Base-by-base conservation (phyloP, 2,329 filamentous ascomycete genomes). In the Exophiala oligosperma region DNA sequence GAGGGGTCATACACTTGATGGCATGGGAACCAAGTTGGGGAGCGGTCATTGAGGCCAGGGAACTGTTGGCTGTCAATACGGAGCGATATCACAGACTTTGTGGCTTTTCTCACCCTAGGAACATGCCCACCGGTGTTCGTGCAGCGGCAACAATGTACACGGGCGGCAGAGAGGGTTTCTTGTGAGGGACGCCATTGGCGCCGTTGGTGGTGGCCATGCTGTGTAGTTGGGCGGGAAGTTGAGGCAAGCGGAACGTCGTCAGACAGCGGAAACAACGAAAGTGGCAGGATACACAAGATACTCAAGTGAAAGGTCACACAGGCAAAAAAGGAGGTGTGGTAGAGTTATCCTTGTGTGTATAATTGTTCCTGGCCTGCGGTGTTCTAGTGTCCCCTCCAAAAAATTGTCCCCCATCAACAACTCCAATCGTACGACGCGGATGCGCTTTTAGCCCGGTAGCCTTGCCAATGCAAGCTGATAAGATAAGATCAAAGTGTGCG, bases 71-170 rank as follows among this genome's bases (percentile, higher is more conserved):
- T 59, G 64, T 71, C 48, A 66, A 64, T 46, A 55, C 37, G 24
- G 12, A 35, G 14, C 46, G 28, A 17, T 3, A 28, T 4, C 9
- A 12, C 24, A 9, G 14, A 11, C 4, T n/a, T 1, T 14, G 5
- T 41, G 57, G 26, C 46, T 28, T 4, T 12, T 24, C 83, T 75
- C 77, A 96, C 91, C 94, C 94, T 71, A 96, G 85, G 79, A 99
- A 99, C 66, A 90, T 92, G 70, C 94, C 94, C 66, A 96, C 83
- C 53, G 94, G 94, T 65, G 94, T 99, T 77, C 92, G 86, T 71
- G 86, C 90, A 65, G 87, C 89, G 59, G 94, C 94, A 72, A 97
- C 92, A 71, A 99, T 97, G 80, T 99, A 99, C 66, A 99, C 93
- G 59, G 92, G 84, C 66, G 91, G 89, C 64, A 92, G 84, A 67